Base-by-base conservation (phyloP, 768 basidiomycete genomes). In the Lentinula boryana region DNA sequence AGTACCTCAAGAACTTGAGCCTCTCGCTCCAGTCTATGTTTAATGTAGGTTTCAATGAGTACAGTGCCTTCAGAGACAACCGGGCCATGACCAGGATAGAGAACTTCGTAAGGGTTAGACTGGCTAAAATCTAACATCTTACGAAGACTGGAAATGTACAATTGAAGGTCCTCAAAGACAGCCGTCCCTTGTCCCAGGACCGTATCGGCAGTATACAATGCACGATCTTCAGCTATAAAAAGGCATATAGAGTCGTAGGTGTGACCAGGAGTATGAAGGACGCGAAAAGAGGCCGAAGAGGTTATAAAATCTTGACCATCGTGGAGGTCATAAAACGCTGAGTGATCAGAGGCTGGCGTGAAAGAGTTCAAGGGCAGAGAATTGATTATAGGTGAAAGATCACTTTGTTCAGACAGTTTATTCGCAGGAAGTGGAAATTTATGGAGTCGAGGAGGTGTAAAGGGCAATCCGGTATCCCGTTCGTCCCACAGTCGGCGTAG, bases 81-180 rank as follows among this genome's bases (percentile, higher is more conserved):
- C 5, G 91, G 88, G 0, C 96, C 96, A 63, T 98, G 96, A 0
- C 85, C 94, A 0, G 95, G 95, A 69, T 94, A 95, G n/a, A 98
- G 76, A 15, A 66, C 83, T 80, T 27, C 65, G 63, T 16, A 58
- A 23, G 60, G 62, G 63, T 32, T 31, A 31, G 7, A 67, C 31
- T 18, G 7, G 16, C 27, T 7, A 32, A 80, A 80, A n/a, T 71
- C 68, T 16, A 85, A 74, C 73, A 93, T 80, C 64, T 72, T 79
- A 46, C 76, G 78, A 48, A 96, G 79, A 61, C 85, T 87, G 4
- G 74, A 62, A 21, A 95, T 71, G 67, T 95, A 97, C 4, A 80
- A 67, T 0, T 79, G 75, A 13, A 98, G 83, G 66, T 96, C 89
- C 65, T 91, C 89, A 69, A 98, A 97, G 4, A 95, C 85, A 3